These are phyloP conservation scores for Capsicum baccatum DNA, from an alignment of 257 asterid genomes.

Conservation along the genomic window DNA sequence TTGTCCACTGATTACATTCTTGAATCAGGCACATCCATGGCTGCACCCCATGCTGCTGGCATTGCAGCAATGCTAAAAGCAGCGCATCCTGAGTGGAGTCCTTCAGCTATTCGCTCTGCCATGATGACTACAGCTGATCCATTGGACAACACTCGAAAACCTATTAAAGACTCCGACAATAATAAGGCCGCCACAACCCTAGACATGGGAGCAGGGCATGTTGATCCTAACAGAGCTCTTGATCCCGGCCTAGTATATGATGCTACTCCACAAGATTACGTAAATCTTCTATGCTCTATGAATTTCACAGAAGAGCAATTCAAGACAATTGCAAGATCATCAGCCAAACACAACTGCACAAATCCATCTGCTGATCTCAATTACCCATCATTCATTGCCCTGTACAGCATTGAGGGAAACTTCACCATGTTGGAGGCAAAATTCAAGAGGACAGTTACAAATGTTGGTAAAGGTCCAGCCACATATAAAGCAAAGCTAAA, in stretches of 20 bases:
- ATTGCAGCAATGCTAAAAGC: slow-evolving; percentile 33
- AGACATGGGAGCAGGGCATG: slow-evolving; percentile 39
- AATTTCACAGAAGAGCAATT: slow-evolving; percentile 34
- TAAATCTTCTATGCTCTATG: slow-evolving; percentile 41
- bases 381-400: slow-evolving; percentile 37
- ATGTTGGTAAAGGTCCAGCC: slow-evolving; percentile 35
- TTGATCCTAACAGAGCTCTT: slow-evolving; percentile 38
- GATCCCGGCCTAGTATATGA: slow-evolving; percentile 42
- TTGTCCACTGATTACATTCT: slow-evolving; percentile 25
- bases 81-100: slow-evolving; percentile 30
- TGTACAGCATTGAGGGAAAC: background rate
- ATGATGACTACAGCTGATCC: slow-evolving; percentile 34
- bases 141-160: slow-evolving; percentile 30
- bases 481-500: slow-evolving; percentile 22
- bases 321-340: slow-evolving; percentile 29
- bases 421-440: background rate
- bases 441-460: slow-evolving; percentile 37
- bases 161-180: slow-evolving; percentile 22
- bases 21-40: slow-evolving; percentile 28
- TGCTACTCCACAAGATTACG: slow-evolving; percentile 33
- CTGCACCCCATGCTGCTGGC: slow-evolving; percentile 30
- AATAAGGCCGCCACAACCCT: slow-evolving; percentile 30
- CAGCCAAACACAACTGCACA: slow-evolving; percentile 32
- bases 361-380: slow-evolving; percentile 35
- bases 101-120: slow-evolving; percentile 33